These are phyloP conservation scores for Gossypium davidsonii DNA, from an alignment of 441 rosid species.

Conservation along the genomic window DNA sequence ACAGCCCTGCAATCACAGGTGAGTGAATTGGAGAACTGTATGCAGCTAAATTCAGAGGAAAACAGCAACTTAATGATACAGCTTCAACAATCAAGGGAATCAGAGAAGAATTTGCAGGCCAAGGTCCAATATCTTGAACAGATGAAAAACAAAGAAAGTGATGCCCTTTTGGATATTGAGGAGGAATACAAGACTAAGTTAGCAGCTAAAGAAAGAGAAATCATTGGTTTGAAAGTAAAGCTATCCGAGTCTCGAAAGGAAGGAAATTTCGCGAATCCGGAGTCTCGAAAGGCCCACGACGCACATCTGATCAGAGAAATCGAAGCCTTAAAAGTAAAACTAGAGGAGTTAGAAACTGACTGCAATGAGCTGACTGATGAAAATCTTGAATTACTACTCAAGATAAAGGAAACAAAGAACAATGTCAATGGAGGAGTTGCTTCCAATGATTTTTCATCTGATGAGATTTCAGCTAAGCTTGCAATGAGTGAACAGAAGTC, in stretches of 20 bases:
- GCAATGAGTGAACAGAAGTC: slow-evolving; percentile 22
- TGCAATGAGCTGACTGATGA: slow-evolving; percentile 64
- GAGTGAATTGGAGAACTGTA: slow-evolving; percentile 11
- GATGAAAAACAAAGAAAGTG: slow-evolving; percentile 23
- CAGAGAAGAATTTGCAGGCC: slow-evolving; percentile 33
- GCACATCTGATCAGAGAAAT: slow-evolving; percentile 28
- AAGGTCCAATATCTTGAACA: slow-evolving; percentile 37
- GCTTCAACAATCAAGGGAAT: slow-evolving; percentile 33
- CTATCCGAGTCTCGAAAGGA: slow-evolving; percentile 18
- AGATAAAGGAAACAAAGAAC: slow-evolving; percentile 35
- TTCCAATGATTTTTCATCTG: slow-evolving; percentile 11
- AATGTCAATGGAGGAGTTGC: slow-evolving; percentile 14
- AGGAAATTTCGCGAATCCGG: slow-evolving; percentile 12
- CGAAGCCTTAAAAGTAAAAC: slow-evolving; percentile 34
- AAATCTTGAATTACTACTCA: slow-evolving; percentile 45
- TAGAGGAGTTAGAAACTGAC: slow-evolving; percentile 52
- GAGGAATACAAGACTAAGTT: slow-evolving; percentile 23
- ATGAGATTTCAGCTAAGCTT: slow-evolving; percentile 16
- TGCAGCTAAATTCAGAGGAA: slow-evolving; percentile 24
- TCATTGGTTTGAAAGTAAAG: slow-evolving; percentile 24
- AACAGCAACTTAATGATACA: slow-evolving; percentile 24
- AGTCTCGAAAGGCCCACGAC: slow-evolving; percentile 8
- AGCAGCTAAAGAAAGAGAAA: slow-evolving; percentile 29
- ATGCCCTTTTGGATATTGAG: slow-evolving; percentile 12
- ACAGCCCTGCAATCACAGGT: no score